Evolutionary conservation across 2,329 filamentous ascomycete genomes (phyloP).

Genomic region (Rachicladosporium sp.): DNA sequence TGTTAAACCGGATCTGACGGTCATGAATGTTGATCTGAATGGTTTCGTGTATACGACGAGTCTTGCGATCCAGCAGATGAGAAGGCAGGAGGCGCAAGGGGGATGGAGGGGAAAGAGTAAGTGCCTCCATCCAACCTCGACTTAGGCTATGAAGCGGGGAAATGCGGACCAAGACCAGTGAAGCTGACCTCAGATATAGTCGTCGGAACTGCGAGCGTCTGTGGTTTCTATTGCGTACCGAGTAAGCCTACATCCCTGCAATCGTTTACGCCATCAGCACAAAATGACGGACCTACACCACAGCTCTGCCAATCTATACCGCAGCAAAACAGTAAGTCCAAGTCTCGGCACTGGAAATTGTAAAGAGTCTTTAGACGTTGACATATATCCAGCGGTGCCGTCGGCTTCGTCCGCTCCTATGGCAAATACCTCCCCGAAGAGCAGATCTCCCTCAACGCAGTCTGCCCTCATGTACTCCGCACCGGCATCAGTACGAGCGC

Average conservation of each 20-base stretch:
- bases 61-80: constrained; percentile 33
- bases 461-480: constrained; percentile 30
- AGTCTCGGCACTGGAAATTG: not conserved
- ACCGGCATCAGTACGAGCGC: constrained; percentile 26
- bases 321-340: constrained; percentile 27
- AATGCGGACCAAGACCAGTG: too few relatives aligned
- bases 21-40: constrained; percentile 30
- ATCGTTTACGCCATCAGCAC: too few relatives aligned
- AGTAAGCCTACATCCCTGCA: constrained; percentile 9
- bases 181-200: not conserved
- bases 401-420: constrained; percentile 29
- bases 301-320: constrained; percentile 30
- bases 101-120: constrained; percentile 29
- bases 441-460: constrained; percentile 30
- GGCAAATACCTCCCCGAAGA: constrained; percentile 29
- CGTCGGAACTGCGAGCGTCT: constrained; percentile 25
- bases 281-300: too few relatives aligned
- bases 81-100: constrained; percentile 24
- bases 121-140: constrained; percentile 4
- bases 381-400: constrained; percentile 17
- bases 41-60: constrained; percentile 32
- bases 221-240: constrained; percentile 31
- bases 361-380: not conserved
- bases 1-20: constrained; percentile 26
- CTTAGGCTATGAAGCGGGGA: too few relatives aligned